A percentile compares a stretch with the other conserved stretches of the same genome.
phyloP scores from a whole-genome alignment of 495 filamentous ascomycete genomes.

The Schizothecium vesticola region DNA sequence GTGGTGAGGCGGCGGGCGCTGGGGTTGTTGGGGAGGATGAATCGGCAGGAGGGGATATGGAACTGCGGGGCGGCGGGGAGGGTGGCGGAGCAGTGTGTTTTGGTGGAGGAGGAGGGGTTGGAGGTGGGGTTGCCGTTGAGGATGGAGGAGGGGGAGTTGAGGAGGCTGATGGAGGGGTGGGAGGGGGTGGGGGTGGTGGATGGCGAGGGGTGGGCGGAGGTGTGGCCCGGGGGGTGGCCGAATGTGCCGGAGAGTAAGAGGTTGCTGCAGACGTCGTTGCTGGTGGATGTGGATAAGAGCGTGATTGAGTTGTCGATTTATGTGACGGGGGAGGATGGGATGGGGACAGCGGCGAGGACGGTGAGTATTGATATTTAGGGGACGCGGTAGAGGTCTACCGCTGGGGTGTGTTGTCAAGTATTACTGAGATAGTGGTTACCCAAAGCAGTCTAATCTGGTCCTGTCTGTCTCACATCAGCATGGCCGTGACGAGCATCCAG shows the following conservation, averaged over 20 bases:
- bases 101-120: constrained; percentile 17
- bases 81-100: constrained; percentile 11
- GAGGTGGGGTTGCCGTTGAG: constrained; percentile 6
- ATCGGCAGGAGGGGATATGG: constrained; percentile 23
- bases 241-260: constrained; percentile 11
- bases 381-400: no score
- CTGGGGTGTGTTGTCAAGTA: background rate
- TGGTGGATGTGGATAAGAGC: constrained; percentile 35
- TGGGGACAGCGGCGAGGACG: background rate
- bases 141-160: background rate
- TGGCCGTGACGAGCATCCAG: background rate
- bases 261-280: constrained; percentile 36
- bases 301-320: constrained; percentile 25
- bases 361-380: background rate
- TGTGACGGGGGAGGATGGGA: background rate
- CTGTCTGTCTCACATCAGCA: background rate
- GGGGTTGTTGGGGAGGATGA: constrained; percentile 8
- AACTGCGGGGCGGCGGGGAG: constrained; percentile 8
- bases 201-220: background rate
- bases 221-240: constrained; percentile 7
- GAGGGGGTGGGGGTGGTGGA: background rate
- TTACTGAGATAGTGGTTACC: background rate
- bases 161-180: background rate
- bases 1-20: constrained; percentile 14
- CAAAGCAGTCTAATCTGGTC: background rate